These are phyloP conservation scores for Oidiodendron maius DNA, from an alignment of 495 filamentous ascomycete genomes.

Conservation along the genomic window DNA sequence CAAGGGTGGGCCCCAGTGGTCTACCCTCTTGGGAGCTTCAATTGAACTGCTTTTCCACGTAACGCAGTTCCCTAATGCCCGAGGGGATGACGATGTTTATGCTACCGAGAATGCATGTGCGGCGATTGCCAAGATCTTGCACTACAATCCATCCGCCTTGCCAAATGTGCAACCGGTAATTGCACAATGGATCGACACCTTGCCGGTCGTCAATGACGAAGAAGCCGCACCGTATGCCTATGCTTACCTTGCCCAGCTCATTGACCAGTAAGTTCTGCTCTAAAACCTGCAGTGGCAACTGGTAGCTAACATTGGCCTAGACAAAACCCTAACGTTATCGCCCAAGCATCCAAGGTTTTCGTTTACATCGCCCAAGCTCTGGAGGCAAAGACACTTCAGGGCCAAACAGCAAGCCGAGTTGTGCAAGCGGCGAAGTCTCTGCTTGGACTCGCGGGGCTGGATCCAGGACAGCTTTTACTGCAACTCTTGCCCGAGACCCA, in stretches of 20 bases:
- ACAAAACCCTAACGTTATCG: constrained; percentile 77
- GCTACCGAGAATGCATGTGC: constrained; percentile 97
- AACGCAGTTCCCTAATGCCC: constrained; percentile 69
- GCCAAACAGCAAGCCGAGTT: constrained; percentile 67
- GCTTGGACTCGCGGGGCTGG: constrained; percentile 59
- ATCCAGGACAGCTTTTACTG: constrained; percentile 63
- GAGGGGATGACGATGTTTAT: constrained; percentile 90
- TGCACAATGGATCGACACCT: constrained; percentile 75
- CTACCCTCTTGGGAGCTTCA: constrained; percentile 72
- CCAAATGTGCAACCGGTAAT: constrained; percentile 66
- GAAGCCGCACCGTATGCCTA: constrained; percentile 98
- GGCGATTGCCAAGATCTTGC: constrained; percentile 92
- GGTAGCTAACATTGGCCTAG: constrained; percentile 36
- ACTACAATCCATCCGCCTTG: constrained; percentile 75
- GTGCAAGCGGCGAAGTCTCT: constrained; percentile 69
- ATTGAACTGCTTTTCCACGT: constrained; percentile 79
- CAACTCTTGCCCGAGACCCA: constrained; percentile 71
- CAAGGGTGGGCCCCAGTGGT: constrained; percentile 79
- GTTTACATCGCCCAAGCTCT: constrained; percentile 78
- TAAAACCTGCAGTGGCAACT: background rate
- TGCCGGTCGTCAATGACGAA: constrained; percentile 92
- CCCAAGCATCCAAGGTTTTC: constrained; percentile 72
- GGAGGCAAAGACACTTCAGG: constrained; percentile 84
- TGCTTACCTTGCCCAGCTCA: constrained; percentile 81
- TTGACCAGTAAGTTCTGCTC: constrained; percentile 76